phyloP scores from a whole-genome alignment of 129 eudicot species.

The Oenanthe sinensis region DNA sequence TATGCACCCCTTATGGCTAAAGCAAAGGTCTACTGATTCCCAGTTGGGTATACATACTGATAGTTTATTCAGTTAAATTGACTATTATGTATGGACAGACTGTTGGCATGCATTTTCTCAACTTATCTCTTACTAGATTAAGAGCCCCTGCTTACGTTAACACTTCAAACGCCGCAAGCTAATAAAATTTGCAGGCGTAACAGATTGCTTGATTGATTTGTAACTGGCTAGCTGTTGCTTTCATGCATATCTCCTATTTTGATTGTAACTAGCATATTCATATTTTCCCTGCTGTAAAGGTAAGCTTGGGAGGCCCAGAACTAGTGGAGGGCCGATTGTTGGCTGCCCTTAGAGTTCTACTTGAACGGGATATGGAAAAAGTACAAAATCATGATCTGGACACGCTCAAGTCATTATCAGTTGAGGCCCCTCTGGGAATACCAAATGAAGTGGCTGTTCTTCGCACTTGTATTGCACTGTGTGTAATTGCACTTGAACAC shows the following conservation, averaged over 20 bases:
- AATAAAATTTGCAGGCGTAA: background rate
- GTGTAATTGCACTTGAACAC: conserved; percentile 62
- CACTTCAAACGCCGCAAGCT: background rate
- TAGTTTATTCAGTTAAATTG: background rate
- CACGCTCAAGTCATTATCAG: conserved; percentile 55
- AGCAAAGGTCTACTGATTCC: background rate
- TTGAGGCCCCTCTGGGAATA: conserved; percentile 65
- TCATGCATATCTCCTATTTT: background rate
- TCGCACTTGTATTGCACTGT: conserved; percentile 67
- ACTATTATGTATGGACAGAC: background rate
- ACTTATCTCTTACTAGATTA: background rate
- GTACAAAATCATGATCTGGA: conserved; percentile 43
- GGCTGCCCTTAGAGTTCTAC: conserved; percentile 77
- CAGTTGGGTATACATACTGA: background rate
- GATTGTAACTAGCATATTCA: background rate
- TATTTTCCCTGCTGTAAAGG: conserved; percentile 28
- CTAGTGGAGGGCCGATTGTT: conserved; percentile 74
- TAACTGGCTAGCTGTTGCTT: background rate
- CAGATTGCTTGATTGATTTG: background rate
- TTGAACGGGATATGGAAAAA: conserved; percentile 40
- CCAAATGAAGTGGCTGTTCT: conserved; percentile 57
- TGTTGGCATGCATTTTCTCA: background rate
- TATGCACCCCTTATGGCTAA: background rate
- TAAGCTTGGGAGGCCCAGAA: conserved; percentile 77
- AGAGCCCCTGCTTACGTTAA: background rate